phyloP scores from a whole-genome alignment of 805 yeast species.

The Barnettozyma populi region DNA sequence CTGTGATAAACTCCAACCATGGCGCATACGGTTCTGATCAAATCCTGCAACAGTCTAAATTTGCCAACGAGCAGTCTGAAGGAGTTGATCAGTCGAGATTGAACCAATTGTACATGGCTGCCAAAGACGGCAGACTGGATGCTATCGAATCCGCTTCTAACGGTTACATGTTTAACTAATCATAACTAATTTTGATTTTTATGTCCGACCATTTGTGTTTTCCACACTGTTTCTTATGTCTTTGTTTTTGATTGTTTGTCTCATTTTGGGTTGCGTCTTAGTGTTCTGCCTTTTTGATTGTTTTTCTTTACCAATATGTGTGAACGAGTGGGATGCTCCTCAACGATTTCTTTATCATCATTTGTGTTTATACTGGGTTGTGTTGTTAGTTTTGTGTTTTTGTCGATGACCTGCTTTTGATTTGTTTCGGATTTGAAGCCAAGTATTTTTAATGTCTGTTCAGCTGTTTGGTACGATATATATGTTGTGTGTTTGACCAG shows the following conservation, averaged over 20 bases:
- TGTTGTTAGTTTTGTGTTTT: background rate
- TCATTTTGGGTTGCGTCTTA: background rate
- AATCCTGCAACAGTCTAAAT: slow-evolving; percentile 11
- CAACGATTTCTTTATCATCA: background rate
- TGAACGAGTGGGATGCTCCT: background rate
- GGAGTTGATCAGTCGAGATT: slow-evolving; percentile 35
- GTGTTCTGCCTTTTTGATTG: background rate
- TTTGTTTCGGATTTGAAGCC: background rate
- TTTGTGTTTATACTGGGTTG: background rate
- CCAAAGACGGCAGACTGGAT: slow-evolving; percentile 51
- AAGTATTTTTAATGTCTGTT: background rate
- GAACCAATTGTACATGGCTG: slow-evolving; percentile 49
- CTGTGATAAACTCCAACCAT: slow-evolving; percentile 2
- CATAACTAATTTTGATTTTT: background rate
- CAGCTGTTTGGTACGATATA: background rate
- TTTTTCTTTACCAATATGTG: background rate
- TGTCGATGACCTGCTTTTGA: background rate
- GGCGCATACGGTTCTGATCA: slow-evolving; percentile 15
- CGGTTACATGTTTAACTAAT: slow-evolving; percentile 22
- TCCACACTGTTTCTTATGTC: background rate
- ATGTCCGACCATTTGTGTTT: background rate
- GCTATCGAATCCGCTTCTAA: slow-evolving; percentile 45
- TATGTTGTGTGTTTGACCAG: too few relatives aligned
- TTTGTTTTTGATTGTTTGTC: background rate
- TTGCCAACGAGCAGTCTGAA: slow-evolving; percentile 29